phyloP scores from a whole-genome alignment of 352 stramenopile genomes.

The Phytopythium delawarense region DNA sequence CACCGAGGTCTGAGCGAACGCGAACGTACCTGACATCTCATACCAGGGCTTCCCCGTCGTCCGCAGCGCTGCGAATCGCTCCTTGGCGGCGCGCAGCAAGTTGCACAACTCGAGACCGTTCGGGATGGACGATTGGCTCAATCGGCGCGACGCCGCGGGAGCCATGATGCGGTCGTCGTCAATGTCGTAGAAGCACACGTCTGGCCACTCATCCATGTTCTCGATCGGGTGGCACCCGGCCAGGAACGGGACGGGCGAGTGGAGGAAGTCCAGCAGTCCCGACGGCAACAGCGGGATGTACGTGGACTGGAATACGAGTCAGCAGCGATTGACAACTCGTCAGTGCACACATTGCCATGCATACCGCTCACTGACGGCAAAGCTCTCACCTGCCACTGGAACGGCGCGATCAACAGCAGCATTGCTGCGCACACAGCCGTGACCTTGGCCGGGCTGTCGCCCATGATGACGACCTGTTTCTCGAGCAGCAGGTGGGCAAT shows the following conservation, averaged over 20 bases:
- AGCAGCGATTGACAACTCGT: neutral
- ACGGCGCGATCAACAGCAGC: constrained; percentile 66
- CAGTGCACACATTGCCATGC: neutral
- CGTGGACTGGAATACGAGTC: constrained; percentile 42
- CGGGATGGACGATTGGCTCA: constrained; percentile 46
- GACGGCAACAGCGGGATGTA: constrained; percentile 81
- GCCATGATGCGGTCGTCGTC: constrained; percentile 49
- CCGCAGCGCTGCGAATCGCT: constrained; percentile 41
- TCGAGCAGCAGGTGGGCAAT: constrained; percentile 68
- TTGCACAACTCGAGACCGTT: constrained; percentile 56
- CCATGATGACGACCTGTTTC: constrained; percentile 80
- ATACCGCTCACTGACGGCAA: neutral
- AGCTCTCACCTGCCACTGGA: constrained; percentile 62
- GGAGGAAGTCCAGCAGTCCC: constrained; percentile 71
- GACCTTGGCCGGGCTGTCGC: constrained; percentile 57
- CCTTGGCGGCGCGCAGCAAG: constrained; percentile 47
- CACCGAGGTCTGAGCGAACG: neutral
- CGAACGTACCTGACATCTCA: constrained; percentile 46
- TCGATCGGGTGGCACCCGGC: constrained; percentile 57
- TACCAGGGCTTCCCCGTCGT: constrained; percentile 60
- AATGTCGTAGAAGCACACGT: constrained; percentile 85
- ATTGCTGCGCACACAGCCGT: constrained; percentile 68
- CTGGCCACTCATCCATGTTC: constrained; percentile 69
- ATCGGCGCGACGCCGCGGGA: constrained; percentile 36
- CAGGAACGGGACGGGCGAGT: constrained; percentile 81